A percentile compares a stretch with the other conserved stretches of the same genome.
phyloP scores from a whole-genome alignment of 768 basidiomycete genomes.

The Auriscalpium orientale region DNA sequence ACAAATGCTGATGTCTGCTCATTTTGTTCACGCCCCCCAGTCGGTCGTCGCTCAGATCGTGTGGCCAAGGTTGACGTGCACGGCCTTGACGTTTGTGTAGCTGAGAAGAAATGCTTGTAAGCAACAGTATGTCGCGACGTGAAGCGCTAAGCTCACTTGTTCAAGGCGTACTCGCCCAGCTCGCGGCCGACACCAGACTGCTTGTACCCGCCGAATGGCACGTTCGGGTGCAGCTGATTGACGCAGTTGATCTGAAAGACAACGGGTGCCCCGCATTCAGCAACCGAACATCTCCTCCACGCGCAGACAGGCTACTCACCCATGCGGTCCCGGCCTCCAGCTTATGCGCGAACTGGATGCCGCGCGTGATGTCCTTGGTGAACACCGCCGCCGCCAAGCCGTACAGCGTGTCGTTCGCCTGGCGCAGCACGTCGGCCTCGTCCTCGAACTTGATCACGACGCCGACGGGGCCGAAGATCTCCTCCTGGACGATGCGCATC shows the following conservation, averaged over 20 bases:
- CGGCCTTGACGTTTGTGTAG: slow-evolving; percentile 50
- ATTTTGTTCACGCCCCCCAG: too few relatives aligned
- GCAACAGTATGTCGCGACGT: background rate
- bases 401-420: slow-evolving; percentile 82
- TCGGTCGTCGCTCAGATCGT: slow-evolving; percentile 10
- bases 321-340: slow-evolving; percentile 79
- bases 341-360: slow-evolving; percentile 61
- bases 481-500: slow-evolving; percentile 49
- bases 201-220: slow-evolving; percentile 71
- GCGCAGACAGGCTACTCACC: slow-evolving; percentile 27
- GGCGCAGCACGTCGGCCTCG: slow-evolving; percentile 52
- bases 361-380: slow-evolving; percentile 68
- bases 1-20: too few relatives aligned
- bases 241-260: slow-evolving; percentile 33
- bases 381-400: slow-evolving; percentile 86
- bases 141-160: slow-evolving; percentile 31
- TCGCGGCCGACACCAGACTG: slow-evolving; percentile 66
- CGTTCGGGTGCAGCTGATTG: slow-evolving; percentile 35
- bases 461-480: slow-evolving; percentile 61
- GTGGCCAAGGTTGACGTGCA: slow-evolving; percentile 47
- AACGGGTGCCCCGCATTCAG: background rate
- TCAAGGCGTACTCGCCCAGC: slow-evolving; percentile 53
- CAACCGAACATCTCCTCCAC: background rate
- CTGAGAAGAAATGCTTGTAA: slow-evolving; percentile 19
- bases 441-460: slow-evolving; percentile 58